These are phyloP conservation scores for Penicillium paxilli DNA, from an alignment of 495 filamentous ascomycete species.

Conservation along the genomic window DNA sequence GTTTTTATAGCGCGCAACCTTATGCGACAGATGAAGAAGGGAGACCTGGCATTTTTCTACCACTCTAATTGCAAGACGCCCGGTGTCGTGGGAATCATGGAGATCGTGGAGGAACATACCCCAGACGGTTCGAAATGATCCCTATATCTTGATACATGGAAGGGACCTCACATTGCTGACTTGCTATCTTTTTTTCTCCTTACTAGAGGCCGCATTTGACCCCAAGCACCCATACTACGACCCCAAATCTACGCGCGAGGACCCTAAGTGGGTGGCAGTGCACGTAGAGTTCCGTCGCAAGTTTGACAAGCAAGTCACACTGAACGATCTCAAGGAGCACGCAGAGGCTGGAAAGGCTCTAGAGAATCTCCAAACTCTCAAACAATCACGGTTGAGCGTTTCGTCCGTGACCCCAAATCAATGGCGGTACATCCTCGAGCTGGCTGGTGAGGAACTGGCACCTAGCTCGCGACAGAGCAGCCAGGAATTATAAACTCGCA, in stretches of 20 bases:
- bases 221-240: slow-evolving; percentile 80
- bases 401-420: slow-evolving; percentile 69
- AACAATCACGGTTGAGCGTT: slow-evolving; percentile 78
- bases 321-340: slow-evolving; percentile 71
- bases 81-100: slow-evolving; percentile 90
- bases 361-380: slow-evolving; percentile 82
- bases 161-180: slow-evolving; percentile 5
- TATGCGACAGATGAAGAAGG: slow-evolving; percentile 84
- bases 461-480: no score
- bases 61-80: slow-evolving; percentile 93
- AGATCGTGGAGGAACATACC: slow-evolving; percentile 80
- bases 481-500: no score
- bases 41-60: slow-evolving; percentile 95
- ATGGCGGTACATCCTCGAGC: slow-evolving; percentile 75
- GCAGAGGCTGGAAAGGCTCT: slow-evolving; percentile 59
- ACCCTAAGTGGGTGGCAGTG: slow-evolving; percentile 86
- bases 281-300: slow-evolving; percentile 84
- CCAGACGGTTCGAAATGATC: slow-evolving; percentile 63
- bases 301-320: slow-evolving; percentile 66
- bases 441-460: slow-evolving; percentile 38
- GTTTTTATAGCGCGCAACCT: slow-evolving; percentile 69
- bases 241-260: slow-evolving; percentile 65
- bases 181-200: neutral
- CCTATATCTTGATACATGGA: neutral
- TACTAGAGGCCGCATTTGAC: slow-evolving; percentile 76